Evolutionary conservation across 345 rosid genomes (phyloP), one percentile per base, ranked within the genome.

Genomic region (Camelina laxa): DNA sequence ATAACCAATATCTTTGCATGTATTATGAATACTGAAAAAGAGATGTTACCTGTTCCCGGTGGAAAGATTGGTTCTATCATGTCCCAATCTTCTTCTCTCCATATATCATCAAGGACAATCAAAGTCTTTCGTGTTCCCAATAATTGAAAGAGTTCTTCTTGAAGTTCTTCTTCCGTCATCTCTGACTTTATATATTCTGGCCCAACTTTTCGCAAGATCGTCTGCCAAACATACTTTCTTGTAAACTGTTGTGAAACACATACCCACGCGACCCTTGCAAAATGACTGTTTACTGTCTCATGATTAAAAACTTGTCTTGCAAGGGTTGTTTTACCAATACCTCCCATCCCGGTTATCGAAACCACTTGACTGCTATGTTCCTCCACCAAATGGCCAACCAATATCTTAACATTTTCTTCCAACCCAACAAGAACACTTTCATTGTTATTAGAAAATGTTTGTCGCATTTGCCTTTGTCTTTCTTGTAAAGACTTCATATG

Each of bases 271-370:
- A 77, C 48, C 0, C 71, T 30, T 0, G 66, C 63, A 2, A 80
- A 85, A 35, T 38, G 63, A 50, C 36, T 38, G 56, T 70, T 77
- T 4, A 81, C 59, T 3, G 36, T 27, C 6, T 6, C 6, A 20
- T 70, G 77, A n/a, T 69, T 30, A 19, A 74, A 33, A 0, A 85
- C 41, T 22, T 76, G 75, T 39, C 17, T 67, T 1, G 85, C 85
- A 0, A 86, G 70, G 6, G 89, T 45, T 0, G 87, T 86, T 63
- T 82, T 86, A 3, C 89, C 87, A 5, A 82, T 60, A 10, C 87
- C 89, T 0, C 85, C 83, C 87, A 84, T 86, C 11, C 89, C 84
- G 9, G 68, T 75, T 6, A 86, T 74, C 0, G 80, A 68, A 17
- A 75, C 79, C 56, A 79, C 65, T 56, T 73, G 60, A 50, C 67